These are phyloP conservation scores for Blastomyces gilchristii DNA, from an alignment of 2,329 filamentous ascomycete genomes.

Conservation along the genomic window DNA sequence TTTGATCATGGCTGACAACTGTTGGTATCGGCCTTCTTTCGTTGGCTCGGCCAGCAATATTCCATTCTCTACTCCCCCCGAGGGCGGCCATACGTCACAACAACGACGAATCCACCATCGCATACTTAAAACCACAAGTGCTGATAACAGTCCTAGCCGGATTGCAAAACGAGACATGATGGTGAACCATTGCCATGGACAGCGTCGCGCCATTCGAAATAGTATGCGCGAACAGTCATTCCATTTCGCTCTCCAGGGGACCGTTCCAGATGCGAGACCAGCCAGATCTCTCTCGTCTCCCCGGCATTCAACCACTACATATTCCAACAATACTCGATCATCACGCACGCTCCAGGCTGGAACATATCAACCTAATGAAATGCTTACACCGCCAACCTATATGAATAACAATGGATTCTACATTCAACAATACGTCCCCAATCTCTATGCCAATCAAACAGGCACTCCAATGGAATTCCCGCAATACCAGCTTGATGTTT, in stretches of 20 bases:
- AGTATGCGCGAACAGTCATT: constrained; percentile 1
- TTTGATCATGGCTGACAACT: constrained; percentile 2
- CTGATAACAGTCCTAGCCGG: constrained; percentile 55
- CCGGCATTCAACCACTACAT: neutral
- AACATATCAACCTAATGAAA: neutral
- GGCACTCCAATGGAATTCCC: neutral
- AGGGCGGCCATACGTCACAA: neutral
- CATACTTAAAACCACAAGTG: constrained; percentile 55
- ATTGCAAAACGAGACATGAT: constrained; percentile 36
- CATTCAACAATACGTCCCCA: neutral
- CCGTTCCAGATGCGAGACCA: neutral
- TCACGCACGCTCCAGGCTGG: neutral
- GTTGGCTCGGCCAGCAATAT: neutral
- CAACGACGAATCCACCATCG: constrained; percentile 21
- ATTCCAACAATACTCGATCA: neutral
- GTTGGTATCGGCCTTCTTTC: constrained; percentile 3
- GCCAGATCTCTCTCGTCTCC: neutral
- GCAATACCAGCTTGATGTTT: neutral
- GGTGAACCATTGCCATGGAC: constrained; percentile 1
- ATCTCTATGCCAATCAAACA: neutral
- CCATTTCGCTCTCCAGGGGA: constrained; percentile 1
- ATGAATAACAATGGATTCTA: neutral
- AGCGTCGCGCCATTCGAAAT: constrained; percentile 1
- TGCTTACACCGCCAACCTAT: neutral
- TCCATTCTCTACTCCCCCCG: neutral